Conservation (phyloP, 495 filamentous ascomycete species). For the Penicillium manginii region DNA sequence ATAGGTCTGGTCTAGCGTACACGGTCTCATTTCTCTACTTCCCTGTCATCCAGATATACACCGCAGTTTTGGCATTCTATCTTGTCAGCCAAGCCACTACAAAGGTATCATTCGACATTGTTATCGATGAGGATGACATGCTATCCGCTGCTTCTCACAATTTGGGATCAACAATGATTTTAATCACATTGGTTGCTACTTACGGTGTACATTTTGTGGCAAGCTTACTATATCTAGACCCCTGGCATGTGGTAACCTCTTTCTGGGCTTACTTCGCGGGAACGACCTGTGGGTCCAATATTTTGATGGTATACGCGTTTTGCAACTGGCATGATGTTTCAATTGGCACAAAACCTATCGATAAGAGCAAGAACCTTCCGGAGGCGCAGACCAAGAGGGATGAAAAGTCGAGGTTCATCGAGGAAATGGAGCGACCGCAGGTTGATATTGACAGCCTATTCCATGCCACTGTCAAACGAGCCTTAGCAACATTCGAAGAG, state of each 20-base stretch:
- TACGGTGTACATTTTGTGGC: constrained; percentile 94
- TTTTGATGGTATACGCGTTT: constrained; percentile 95
- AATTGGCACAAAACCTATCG: constrained; percentile 96
- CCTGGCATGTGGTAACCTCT: constrained; percentile 98
- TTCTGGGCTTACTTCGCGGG: constrained; percentile 66
- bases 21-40: constrained; percentile 82
- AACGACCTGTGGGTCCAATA: constrained; percentile 79
- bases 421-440: constrained; percentile 87
- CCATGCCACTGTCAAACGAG: constrained; percentile 86
- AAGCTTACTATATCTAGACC: constrained; percentile 95
- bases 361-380: constrained; percentile 89
- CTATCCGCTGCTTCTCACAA: neutral
- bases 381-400: constrained; percentile 80
- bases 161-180: constrained; percentile 63
- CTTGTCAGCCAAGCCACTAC: constrained; percentile 76
- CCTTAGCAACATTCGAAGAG: constrained; percentile 65
- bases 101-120: constrained; percentile 46
- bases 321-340: constrained; percentile 99
- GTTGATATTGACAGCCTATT: constrained; percentile 93
- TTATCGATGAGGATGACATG: constrained; percentile 11
- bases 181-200: constrained; percentile 85
- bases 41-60: constrained; percentile 70
- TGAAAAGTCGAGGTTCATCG: constrained; percentile 81
- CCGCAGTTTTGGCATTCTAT: constrained; percentile 80
- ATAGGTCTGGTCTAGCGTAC: constrained; percentile 64